Evolutionary conservation across 495 filamentous ascomycete species (phyloP).

Genomic region (Penicillium bovifimosum): DNA sequence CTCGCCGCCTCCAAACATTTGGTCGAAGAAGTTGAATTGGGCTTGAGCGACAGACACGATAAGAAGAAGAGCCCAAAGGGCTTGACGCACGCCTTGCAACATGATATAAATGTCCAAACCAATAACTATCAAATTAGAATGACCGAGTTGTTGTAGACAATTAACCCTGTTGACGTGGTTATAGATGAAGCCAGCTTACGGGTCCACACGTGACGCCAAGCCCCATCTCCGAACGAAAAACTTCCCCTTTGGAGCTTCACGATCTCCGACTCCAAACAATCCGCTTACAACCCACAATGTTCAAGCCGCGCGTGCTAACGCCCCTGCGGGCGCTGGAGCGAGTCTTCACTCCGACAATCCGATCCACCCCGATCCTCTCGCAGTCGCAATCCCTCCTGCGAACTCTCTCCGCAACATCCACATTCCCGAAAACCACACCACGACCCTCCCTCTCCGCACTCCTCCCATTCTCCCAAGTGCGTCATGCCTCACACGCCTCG

Average conservation of each 20-base stretch:
- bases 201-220: slow-evolving; percentile 31
- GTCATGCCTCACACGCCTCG: slow-evolving; percentile 78
- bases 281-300: slow-evolving; percentile 25
- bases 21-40: slow-evolving; percentile 89
- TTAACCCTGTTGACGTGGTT: not conserved
- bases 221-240: slow-evolving; percentile 32
- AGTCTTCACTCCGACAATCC: slow-evolving; percentile 28
- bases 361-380: slow-evolving; percentile 18
- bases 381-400: slow-evolving; percentile 33
- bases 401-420: slow-evolving; percentile 32
- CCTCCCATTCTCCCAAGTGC: slow-evolving; percentile 40
- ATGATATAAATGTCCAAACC: slow-evolving; percentile 14
- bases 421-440: slow-evolving; percentile 23
- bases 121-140: not conserved
- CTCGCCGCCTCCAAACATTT: slow-evolving; percentile 62
- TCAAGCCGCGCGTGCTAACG: slow-evolving; percentile 40
- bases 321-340: slow-evolving; percentile 39
- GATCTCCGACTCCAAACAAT: slow-evolving; percentile 14
- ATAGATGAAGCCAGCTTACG: slow-evolving; percentile 29
- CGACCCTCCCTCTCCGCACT: slow-evolving; percentile 22
- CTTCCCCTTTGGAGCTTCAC: slow-evolving; percentile 25
- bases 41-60: slow-evolving; percentile 47
- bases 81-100: slow-evolving; percentile 21
- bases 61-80: slow-evolving; percentile 44
- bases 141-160: not conserved